Conservation (phyloP, 2,329 filamentous ascomycete species). For the Arthrinium phaeospermum region DNA sequence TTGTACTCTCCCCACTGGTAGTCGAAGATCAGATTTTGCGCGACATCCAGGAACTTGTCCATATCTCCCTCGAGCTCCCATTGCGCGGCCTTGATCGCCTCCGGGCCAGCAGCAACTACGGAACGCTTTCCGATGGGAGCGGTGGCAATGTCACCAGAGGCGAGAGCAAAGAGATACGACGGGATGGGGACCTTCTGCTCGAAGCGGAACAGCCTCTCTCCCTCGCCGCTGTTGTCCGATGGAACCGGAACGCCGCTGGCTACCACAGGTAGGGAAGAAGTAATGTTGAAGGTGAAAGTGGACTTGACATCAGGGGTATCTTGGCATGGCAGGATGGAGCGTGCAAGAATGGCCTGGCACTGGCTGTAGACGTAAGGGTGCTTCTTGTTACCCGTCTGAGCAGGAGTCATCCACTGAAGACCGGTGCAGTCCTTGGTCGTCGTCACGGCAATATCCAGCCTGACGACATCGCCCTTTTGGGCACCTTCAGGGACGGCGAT, state of each 20-base stretch:
- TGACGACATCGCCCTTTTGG: slow-evolving; percentile 57
- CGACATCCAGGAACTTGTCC: slow-evolving; percentile 87
- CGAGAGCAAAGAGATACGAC: slow-evolving; percentile 92
- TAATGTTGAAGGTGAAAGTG: slow-evolving; percentile 89
- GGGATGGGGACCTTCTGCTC: slow-evolving; percentile 92
- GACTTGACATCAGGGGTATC: slow-evolving; percentile 98
- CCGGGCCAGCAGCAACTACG: slow-evolving; percentile 84
- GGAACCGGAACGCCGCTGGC: slow-evolving; percentile 77
- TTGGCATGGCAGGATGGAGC: slow-evolving; percentile 94
- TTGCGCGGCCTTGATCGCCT: slow-evolving; percentile 81
- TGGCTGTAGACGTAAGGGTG: slow-evolving; percentile 98
- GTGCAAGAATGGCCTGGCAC: slow-evolving; percentile 94
- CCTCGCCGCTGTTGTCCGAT: slow-evolving; percentile 51
- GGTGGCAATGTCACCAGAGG: slow-evolving; percentile 81
- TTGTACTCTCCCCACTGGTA: slow-evolving; percentile 98
- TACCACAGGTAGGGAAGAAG: slow-evolving; percentile 86
- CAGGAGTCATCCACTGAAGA: slow-evolving; percentile 92
- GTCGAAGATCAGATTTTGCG: slow-evolving; percentile 81
- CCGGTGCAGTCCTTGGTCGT: slow-evolving; percentile 91
- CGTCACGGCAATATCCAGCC: slow-evolving; percentile 70
- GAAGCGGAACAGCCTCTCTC: slow-evolving; percentile 78
- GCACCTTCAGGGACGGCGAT: slow-evolving; percentile 64
- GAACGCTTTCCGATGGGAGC: slow-evolving; percentile 88
- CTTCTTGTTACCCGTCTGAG: slow-evolving; percentile 93
- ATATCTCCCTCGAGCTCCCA: slow-evolving; percentile 93